Percentiles rank a stretch among this genome's conserved stretches.
Conservation (phyloP, 257 asterid genomes). For the Solanum rostratum region DNA sequence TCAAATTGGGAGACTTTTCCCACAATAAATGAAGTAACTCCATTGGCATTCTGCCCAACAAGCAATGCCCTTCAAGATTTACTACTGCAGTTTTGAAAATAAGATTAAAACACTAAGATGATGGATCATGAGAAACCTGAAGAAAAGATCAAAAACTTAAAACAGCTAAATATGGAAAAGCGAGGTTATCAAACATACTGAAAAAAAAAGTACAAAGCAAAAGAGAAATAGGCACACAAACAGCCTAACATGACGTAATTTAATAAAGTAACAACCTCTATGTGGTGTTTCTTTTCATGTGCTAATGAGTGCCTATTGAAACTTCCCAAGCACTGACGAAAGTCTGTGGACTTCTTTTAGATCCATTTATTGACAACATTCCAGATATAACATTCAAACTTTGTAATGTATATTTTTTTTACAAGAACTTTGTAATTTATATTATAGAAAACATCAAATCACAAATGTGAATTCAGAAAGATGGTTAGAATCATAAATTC, state of each 20-base stretch:
- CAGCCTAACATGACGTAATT: background rate
- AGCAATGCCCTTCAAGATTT: slow-evolving; percentile 64
- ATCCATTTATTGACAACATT: background rate
- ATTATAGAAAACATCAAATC: background rate
- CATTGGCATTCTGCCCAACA: slow-evolving; percentile 81
- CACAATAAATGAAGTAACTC: slow-evolving; percentile 67
- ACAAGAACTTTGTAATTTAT: background rate
- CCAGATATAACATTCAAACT: background rate
- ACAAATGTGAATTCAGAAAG: background rate
- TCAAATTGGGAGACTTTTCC: slow-evolving; percentile 73
- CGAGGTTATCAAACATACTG: background rate
- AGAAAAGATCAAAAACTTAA: background rate
- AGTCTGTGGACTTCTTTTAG: background rate
- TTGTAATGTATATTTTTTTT: background rate
- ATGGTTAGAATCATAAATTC: background rate
- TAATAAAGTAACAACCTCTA: background rate
- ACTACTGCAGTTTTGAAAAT: slow-evolving; percentile 31
- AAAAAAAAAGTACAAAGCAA: background rate
- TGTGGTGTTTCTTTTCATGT: background rate
- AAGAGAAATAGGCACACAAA: background rate
- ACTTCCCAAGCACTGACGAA: background rate
- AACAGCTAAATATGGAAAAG: background rate
- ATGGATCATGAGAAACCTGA: background rate
- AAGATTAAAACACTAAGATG: slow-evolving; percentile 5
- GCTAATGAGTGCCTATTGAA: background rate